Conservation (phyloP, 768 basidiomycete genomes). For the Agaricus subrufescens region DNA sequence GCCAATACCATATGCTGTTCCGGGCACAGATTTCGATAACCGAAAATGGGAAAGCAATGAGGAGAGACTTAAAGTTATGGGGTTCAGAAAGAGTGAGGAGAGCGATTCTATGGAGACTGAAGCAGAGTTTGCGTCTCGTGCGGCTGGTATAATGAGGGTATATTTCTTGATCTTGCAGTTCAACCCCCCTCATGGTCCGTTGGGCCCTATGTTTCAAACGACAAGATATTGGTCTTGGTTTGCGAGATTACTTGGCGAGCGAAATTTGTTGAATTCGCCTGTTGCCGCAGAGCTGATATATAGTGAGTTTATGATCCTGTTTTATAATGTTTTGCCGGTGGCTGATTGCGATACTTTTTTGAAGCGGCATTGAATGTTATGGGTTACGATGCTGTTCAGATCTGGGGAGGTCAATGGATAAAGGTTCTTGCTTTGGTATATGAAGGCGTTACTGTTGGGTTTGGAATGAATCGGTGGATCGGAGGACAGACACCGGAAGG, state of each 20-base stretch:
- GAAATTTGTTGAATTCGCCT: slow-evolving; percentile 46
- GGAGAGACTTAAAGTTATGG: slow-evolving; percentile 47
- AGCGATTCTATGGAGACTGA: slow-evolving; percentile 45
- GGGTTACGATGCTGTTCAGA: slow-evolving; percentile 50
- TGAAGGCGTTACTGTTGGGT: slow-evolving; percentile 53
- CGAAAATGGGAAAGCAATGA: slow-evolving; percentile 36
- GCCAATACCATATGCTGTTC: slow-evolving; percentile 67
- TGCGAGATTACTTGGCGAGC: slow-evolving; percentile 52
- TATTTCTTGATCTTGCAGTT: slow-evolving; percentile 73
- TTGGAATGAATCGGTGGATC: slow-evolving; percentile 8
- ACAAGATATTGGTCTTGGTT: slow-evolving; percentile 73
- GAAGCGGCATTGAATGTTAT: slow-evolving; percentile 70
- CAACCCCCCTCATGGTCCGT: slow-evolving; percentile 30
- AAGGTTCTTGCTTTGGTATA: slow-evolving; percentile 68
- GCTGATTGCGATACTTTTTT: slow-evolving; percentile 7
- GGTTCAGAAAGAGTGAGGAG: slow-evolving; percentile 41
- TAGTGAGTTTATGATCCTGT: slow-evolving; percentile 39
- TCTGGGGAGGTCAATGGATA: slow-evolving; percentile 79
- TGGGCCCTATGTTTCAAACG: slow-evolving; percentile 53
- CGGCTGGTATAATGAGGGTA: slow-evolving; percentile 79
- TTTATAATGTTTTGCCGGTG: background rate
- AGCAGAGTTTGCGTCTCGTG: slow-evolving; percentile 59
- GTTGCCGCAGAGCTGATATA: slow-evolving; percentile 67
- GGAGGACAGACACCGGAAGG: slow-evolving; percentile 13
- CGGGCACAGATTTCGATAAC: slow-evolving; percentile 45